phyloP scores from a whole-genome alignment of 768 basidiomycete species.

The Boletus vermiculosoides region DNA sequence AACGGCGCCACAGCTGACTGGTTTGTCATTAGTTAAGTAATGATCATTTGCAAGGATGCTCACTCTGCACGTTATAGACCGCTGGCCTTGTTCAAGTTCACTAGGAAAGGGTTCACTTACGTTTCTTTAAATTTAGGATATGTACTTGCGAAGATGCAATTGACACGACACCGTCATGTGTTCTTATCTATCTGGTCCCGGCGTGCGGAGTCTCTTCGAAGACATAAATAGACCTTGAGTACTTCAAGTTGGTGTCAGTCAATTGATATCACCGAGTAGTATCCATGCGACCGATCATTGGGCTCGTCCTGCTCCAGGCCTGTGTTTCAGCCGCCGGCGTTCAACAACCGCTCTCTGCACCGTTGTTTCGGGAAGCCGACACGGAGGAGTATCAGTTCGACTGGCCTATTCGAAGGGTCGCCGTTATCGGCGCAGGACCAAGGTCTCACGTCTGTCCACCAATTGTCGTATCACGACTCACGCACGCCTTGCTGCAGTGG shows the following conservation, averaged over 20 bases:
- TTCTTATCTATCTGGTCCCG: not conserved
- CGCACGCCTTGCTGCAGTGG: slow-evolving; percentile 3
- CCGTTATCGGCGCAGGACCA: slow-evolving; percentile 16
- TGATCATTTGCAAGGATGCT: too few relatives aligned
- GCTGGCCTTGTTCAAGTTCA: too few relatives aligned
- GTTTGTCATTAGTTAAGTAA: too few relatives aligned
- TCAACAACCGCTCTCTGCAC: slow-evolving; percentile 1
- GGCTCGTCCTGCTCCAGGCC: not conserved
- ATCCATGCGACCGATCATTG: not conserved
- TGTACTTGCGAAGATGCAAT: too few relatives aligned
- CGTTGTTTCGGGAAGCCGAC: not conserved
- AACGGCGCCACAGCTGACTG: too few relatives aligned
- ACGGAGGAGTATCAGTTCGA: not conserved
- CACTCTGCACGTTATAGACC: too few relatives aligned
- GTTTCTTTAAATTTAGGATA: too few relatives aligned
- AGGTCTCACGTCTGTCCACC: not conserved
- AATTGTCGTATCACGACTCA: not conserved
- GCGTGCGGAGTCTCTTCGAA: not conserved
- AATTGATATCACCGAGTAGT: not conserved
- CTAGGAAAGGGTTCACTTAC: too few relatives aligned
- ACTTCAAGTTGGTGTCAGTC: not conserved
- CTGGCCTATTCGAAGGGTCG: slow-evolving; percentile 10
- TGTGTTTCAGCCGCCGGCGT: not conserved
- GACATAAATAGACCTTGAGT: not conserved
- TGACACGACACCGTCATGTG: too few relatives aligned